These are phyloP conservation scores for Aspergillus sp. DNA, from an alignment of 2,329 filamentous ascomycete species.

Conservation along the genomic window DNA sequence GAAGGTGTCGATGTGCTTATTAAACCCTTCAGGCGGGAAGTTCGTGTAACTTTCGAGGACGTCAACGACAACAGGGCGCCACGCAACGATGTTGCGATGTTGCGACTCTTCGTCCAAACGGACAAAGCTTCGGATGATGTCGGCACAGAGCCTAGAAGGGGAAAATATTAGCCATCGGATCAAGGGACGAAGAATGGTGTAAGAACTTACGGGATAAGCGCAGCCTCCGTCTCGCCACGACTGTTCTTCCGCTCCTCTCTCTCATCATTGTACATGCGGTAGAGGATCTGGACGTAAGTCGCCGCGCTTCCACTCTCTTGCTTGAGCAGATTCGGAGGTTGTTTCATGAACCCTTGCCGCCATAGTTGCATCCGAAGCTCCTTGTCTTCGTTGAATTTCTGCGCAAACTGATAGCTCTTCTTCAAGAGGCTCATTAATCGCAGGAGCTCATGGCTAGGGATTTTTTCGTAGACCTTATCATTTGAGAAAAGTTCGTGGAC, in stretches of 20 bases:
- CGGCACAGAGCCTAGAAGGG: conserved; percentile 62
- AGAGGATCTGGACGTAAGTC: conserved; percentile 90
- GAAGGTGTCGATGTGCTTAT: conserved; percentile 69
- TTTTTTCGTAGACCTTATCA: conserved; percentile 85
- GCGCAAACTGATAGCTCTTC: conserved; percentile 92
- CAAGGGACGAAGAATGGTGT: neutral
- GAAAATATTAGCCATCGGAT: conserved; percentile 12
- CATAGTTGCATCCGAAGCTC: conserved; percentile 89
- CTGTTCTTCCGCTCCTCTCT: conserved; percentile 71
- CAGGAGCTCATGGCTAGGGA: conserved; percentile 80
- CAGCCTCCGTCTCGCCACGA: conserved; percentile 76
- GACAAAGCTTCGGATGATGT: conserved; percentile 82
- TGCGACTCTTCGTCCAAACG: conserved; percentile 90
- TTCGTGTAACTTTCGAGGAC: conserved; percentile 86
- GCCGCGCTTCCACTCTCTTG: conserved; percentile 89
- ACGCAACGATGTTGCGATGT: conserved; percentile 92
- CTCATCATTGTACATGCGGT: conserved; percentile 94
- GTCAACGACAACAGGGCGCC: conserved; percentile 93
- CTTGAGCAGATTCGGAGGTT: conserved; percentile 93
- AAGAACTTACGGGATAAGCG: conserved; percentile 64
- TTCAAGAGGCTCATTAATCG: conserved; percentile 91
- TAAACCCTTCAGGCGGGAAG: conserved; percentile 74
- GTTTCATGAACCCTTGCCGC: conserved; percentile 99
- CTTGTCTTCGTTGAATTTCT: conserved; percentile 95
- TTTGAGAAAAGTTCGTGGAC: conserved; percentile 98